These are phyloP conservation scores for Aspergillus affinis DNA, from an alignment of 495 filamentous ascomycete species.

Conservation along the genomic window DNA sequence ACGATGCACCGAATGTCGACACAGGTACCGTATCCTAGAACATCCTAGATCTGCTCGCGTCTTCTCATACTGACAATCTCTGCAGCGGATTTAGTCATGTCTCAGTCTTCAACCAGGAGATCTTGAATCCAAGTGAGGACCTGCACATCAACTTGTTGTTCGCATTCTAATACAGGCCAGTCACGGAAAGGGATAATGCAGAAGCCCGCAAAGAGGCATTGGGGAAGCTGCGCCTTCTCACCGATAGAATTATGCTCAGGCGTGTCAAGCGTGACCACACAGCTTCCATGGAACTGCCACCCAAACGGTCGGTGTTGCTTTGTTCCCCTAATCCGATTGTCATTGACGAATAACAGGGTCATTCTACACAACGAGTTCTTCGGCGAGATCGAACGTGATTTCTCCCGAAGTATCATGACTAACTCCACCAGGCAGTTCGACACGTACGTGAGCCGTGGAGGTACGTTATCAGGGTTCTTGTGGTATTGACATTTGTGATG, in stretches of 20 bases:
- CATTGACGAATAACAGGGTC: slow-evolving; percentile 42
- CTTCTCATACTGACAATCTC: slow-evolving; percentile 17
- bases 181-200: slow-evolving; percentile 51
- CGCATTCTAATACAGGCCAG: slow-evolving; percentile 21
- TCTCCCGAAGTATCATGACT: slow-evolving; percentile 93
- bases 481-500: background rate
- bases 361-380: slow-evolving; percentile 92
- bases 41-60: background rate
- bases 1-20: slow-evolving; percentile 64
- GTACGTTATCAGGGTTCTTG: background rate
- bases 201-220: slow-evolving; percentile 64
- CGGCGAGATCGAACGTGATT: slow-evolving; percentile 89
- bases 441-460: slow-evolving; percentile 82
- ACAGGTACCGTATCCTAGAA: slow-evolving; percentile 35
- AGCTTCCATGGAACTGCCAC: slow-evolving; percentile 88
- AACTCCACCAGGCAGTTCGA: slow-evolving; percentile 85
- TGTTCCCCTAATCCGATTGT: background rate
- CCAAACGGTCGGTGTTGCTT: slow-evolving; percentile 62
- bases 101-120: slow-evolving; percentile 93
- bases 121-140: slow-evolving; percentile 73
- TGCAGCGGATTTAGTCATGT: slow-evolving; percentile 78
- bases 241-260: slow-evolving; percentile 89
- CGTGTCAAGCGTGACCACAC: slow-evolving; percentile 90
- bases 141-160: slow-evolving; percentile 1
- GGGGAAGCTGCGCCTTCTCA: slow-evolving; percentile 77